Evolutionary conservation across 192 early-diverging fungal species (phyloP).

Genomic region (Lobosporangium transversale): DNA sequence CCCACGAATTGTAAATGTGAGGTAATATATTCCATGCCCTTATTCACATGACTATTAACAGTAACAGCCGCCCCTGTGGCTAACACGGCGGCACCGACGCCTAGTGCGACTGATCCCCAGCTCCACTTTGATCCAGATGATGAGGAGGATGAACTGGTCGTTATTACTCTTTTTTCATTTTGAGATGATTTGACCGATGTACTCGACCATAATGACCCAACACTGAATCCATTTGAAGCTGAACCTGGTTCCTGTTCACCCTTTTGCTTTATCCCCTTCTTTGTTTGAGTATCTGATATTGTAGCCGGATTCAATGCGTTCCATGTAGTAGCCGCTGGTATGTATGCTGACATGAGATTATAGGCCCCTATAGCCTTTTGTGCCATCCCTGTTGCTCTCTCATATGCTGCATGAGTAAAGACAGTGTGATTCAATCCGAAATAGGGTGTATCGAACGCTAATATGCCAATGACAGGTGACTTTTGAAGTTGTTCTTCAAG

Average conservation of each 20-base stretch:
- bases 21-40: constrained; percentile 45
- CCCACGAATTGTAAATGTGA: constrained; percentile 64
- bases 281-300: background rate
- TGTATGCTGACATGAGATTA: constrained; percentile 17
- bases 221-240: constrained; percentile 12
- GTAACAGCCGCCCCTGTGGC: constrained; percentile 56
- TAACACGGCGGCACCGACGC: constrained; percentile 52
- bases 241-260: background rate
- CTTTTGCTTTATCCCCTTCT: background rate
- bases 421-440: constrained; percentile 59
- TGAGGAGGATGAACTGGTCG: background rate
- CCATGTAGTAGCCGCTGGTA: constrained; percentile 19
- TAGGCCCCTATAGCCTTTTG: constrained; percentile 39
- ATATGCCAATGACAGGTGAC: constrained; percentile 56
- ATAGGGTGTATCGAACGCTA: constrained; percentile 68
- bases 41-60: constrained; percentile 43
- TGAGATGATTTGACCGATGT: constrained; percentile 1
- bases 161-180: constrained; percentile 14
- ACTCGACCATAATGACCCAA: constrained; percentile 14
- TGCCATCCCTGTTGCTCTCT: constrained; percentile 41
- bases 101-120: constrained; percentile 47
- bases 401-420: constrained; percentile 50
- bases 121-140: constrained; percentile 53
- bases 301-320: background rate
- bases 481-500: constrained; percentile 1